A percentile compares a stretch with the other conserved stretches of the same genome.
Evolutionary conservation across 2,329 filamentous ascomycete species (phyloP).

Genomic region (Fusarium azukiicola): DNA sequence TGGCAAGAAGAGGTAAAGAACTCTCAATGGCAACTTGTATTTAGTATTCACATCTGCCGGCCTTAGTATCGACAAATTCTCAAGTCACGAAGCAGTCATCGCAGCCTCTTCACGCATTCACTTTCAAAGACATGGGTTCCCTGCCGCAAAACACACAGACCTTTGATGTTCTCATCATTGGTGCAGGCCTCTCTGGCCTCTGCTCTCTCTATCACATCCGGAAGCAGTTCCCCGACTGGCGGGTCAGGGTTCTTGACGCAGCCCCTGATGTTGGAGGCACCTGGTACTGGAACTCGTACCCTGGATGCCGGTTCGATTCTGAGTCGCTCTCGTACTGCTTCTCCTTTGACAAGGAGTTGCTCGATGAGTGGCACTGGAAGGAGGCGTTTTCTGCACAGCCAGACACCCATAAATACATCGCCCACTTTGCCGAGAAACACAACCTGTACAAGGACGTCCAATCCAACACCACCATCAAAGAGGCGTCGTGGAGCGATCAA

Average conservation of each 20-base stretch:
- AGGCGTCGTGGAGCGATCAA: background rate
- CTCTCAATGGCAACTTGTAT: background rate
- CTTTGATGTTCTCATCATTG: constrained; percentile 49
- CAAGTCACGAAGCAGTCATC: background rate
- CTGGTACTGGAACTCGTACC: constrained; percentile 54
- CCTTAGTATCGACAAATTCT: background rate
- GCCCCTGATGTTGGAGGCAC: constrained; percentile 50
- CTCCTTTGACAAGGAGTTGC: constrained; percentile 46
- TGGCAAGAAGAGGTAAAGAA: background rate
- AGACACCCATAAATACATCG: background rate
- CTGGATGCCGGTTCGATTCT: constrained; percentile 62
- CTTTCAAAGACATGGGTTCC: constrained; percentile 38
- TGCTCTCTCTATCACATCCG: constrained; percentile 64
- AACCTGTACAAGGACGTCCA: background rate
- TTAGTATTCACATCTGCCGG: constrained; percentile 7
- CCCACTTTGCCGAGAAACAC: background rate
- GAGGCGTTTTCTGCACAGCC: constrained; percentile 64
- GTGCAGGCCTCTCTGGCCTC: constrained; percentile 62
- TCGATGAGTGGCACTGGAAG: constrained; percentile 47
- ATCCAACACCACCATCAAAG: background rate
- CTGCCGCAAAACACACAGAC: constrained; percentile 24
- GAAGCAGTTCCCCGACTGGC: constrained; percentile 53
- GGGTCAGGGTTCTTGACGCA: constrained; percentile 45
- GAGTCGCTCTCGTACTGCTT: constrained; percentile 64
- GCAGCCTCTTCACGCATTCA: background rate